These are phyloP conservation scores for Pyrenochaeta sp. DNA, from an alignment of 2,329 filamentous ascomycete species.

Conservation along the genomic window DNA sequence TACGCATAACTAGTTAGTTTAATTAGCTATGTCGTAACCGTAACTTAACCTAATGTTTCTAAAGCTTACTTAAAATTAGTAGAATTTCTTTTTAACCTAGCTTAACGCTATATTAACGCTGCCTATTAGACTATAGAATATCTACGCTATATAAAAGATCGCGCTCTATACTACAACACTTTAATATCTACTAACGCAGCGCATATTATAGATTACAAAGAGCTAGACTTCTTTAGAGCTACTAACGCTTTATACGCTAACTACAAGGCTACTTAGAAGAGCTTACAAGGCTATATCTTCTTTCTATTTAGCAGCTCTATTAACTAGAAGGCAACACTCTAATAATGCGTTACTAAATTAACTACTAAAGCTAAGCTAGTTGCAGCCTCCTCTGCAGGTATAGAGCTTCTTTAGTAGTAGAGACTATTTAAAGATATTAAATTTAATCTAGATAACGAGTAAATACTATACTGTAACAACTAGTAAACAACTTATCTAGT, in stretches of 20 bases:
- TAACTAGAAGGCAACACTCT: slow-evolving; percentile 9
- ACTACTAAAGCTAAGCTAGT: slow-evolving; percentile 30
- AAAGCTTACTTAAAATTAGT: too few relatives aligned
- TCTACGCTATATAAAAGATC: too few relatives aligned
- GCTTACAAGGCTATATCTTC: slow-evolving; percentile 28
- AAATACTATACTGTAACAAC: slow-evolving; percentile 17
- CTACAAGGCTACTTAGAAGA: slow-evolving; percentile 14
- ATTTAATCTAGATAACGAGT: slow-evolving; percentile 10
- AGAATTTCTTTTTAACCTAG: too few relatives aligned
- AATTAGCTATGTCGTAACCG: too few relatives aligned
- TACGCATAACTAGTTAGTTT: too few relatives aligned
- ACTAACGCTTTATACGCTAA: slow-evolving; percentile 24
- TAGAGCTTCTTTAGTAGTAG: slow-evolving; percentile 13
- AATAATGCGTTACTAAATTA: slow-evolving; percentile 20
- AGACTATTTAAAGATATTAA: slow-evolving; percentile 19
- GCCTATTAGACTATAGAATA: too few relatives aligned
- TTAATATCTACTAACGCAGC: too few relatives aligned
- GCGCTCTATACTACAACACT: too few relatives aligned
- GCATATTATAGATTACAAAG: slow-evolving; percentile 16
- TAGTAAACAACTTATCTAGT: slow-evolving; percentile 9
- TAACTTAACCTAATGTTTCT: too few relatives aligned
- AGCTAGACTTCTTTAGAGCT: slow-evolving; percentile 18
- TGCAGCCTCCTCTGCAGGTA: slow-evolving; percentile 7
- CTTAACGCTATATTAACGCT: too few relatives aligned
- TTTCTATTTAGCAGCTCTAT: slow-evolving; percentile 20